A percentile compares a stretch with the other conserved stretches of the same genome.
These are phyloP conservation scores for Misopates orontium DNA, from an alignment of 257 asterid species.

Conservation along the genomic window DNA sequence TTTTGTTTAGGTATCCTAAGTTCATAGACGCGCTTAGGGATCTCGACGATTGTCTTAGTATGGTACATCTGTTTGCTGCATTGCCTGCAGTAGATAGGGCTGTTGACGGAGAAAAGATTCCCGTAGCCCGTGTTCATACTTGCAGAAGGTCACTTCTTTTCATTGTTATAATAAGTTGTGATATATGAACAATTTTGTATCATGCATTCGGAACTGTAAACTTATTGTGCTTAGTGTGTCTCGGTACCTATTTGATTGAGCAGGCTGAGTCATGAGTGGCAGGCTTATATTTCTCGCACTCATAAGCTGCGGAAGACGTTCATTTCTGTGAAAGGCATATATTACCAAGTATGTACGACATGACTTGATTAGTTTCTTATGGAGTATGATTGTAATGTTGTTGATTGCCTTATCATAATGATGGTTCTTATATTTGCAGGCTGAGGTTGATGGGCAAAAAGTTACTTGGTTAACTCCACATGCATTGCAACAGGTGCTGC, in stretches of 20 bases:
- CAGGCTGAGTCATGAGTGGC: constrained; percentile 99
- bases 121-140: constrained; percentile 71
- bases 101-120: constrained; percentile 75
- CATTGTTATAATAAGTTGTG: neutral
- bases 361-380: neutral
- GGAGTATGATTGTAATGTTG: constrained; percentile 12
- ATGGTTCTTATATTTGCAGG: constrained; percentile 49
- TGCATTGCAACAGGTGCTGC: constrained; percentile 93
- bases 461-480: constrained; percentile 98
- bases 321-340: constrained; percentile 93
- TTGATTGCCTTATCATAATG: constrained; percentile 1
- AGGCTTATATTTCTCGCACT: constrained; percentile 84
- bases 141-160: constrained; percentile 69
- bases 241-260: neutral
- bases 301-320: constrained; percentile 91
- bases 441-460: constrained; percentile 90
- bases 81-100: constrained; percentile 90
- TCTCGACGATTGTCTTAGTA: constrained; percentile 92
- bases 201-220: neutral
- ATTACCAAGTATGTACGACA: constrained; percentile 66
- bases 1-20: constrained; percentile 67
- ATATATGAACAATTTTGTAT: neutral
- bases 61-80: constrained; percentile 97
- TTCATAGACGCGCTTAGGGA: constrained; percentile 91
- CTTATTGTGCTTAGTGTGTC: constrained; percentile 17